A percentile compares a stretch with the other conserved stretches of the same genome.
phyloP scores from a whole-genome alignment of 768 basidiomycete species.

The Suillus tomentosus region DNA sequence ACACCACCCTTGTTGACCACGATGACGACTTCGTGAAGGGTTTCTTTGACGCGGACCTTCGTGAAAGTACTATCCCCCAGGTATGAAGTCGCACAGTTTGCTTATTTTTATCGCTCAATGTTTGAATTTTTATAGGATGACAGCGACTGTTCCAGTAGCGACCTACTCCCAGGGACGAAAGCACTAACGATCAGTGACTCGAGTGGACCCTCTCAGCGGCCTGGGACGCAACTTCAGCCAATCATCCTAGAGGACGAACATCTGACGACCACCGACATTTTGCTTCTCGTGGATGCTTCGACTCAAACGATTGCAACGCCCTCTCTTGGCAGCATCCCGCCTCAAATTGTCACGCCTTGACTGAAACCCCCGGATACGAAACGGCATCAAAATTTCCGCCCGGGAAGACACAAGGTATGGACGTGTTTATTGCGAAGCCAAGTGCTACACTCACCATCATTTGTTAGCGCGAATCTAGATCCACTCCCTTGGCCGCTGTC shows the following conservation, averaged over 20 bases:
- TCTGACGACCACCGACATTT: background rate
- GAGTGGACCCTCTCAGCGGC: background rate
- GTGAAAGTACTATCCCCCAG: background rate
- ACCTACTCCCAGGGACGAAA: background rate
- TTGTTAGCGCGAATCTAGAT: background rate
- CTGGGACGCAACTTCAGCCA: background rate
- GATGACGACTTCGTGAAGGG: background rate
- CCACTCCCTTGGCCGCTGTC: background rate
- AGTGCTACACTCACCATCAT: background rate
- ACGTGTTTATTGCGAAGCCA: background rate
- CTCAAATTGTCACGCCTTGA: background rate
- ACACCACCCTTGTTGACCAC: background rate
- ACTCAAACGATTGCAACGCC: background rate
- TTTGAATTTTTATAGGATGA: background rate
- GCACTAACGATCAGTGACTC: background rate
- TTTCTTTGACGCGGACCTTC: background rate
- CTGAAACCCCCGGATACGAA: background rate
- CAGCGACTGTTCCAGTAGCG: background rate
- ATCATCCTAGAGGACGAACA: background rate
- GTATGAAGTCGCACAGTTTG: background rate
- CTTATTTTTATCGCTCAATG: background rate
- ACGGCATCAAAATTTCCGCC: background rate
- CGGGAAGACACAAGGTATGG: background rate
- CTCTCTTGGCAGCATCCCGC: background rate
- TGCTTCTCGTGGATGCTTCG: background rate